Percentiles rank a stretch among this genome's conserved stretches.
Evolutionary conservation across 306 rosid species (phyloP).

Genomic region (Alnus glutinosa): DNA sequence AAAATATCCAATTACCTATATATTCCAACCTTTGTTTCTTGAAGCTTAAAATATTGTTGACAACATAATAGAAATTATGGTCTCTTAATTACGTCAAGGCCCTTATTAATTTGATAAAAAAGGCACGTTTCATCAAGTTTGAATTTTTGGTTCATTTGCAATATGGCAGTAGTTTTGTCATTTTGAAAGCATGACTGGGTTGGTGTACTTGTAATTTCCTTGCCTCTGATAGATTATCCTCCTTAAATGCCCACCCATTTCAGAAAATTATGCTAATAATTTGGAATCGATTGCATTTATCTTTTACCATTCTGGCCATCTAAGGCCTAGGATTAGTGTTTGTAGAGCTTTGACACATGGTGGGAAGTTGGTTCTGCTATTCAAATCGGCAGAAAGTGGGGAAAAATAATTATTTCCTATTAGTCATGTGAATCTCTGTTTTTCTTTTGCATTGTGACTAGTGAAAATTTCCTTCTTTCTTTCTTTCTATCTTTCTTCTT

Average conservation of each 20-base stretch:
- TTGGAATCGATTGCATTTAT: constrained; percentile 15
- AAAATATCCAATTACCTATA: no score
- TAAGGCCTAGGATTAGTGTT: constrained; percentile 8
- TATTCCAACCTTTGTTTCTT: not conserved
- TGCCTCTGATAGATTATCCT: not conserved
- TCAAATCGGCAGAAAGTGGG: constrained; percentile 10
- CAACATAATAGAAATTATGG: not conserved
- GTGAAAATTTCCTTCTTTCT: not conserved
- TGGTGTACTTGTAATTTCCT: not conserved
- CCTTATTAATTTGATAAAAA: not conserved
- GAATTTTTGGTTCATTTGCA: not conserved
- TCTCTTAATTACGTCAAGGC: not conserved
- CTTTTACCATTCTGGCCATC: not conserved
- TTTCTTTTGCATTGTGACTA: not conserved
- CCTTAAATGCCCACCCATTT: constrained; percentile 13
- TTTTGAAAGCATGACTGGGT: not conserved
- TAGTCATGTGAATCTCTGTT: not conserved
- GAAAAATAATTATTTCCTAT: not conserved
- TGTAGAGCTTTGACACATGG: not conserved
- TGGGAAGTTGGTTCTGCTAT: not conserved
- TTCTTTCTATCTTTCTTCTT: not conserved
- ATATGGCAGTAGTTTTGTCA: not conserved
- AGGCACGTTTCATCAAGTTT: not conserved
- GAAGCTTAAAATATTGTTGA: no score
- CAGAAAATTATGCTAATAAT: constrained; percentile 7